These are phyloP conservation scores for Fusarium sp. DNA, from an alignment of 2,329 filamentous ascomycete species.

Conservation along the genomic window DNA sequence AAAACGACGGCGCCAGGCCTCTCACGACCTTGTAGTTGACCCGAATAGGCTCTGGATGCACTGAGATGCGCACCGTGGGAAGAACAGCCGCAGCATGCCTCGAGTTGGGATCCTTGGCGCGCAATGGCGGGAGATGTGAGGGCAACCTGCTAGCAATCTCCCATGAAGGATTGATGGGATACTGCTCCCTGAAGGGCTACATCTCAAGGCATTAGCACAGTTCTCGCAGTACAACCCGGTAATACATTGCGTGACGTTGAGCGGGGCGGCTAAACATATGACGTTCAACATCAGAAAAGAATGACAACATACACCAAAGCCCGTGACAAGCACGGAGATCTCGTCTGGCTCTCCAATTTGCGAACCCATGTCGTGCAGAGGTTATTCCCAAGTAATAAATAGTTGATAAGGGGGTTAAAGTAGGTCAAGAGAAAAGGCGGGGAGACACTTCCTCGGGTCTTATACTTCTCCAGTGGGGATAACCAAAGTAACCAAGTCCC, in stretches of 20 bases:
- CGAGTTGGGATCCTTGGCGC: conserved; percentile 55
- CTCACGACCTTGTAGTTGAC: conserved; percentile 78
- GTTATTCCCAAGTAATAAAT: not conserved
- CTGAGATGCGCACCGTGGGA: conserved; percentile 68
- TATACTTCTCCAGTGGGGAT: conserved; percentile 17
- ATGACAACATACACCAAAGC: conserved; percentile 65
- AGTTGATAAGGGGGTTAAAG: not conserved
- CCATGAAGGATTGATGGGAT: conserved; percentile 82
- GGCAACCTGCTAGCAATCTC: conserved; percentile 80
- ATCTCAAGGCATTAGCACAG: conserved; percentile 28
- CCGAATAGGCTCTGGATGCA: conserved; percentile 74
- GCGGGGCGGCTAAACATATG: conserved; percentile 18
- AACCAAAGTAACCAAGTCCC: conserved; percentile 2
- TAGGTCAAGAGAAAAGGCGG: not conserved
- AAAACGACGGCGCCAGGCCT: conserved; percentile 71
- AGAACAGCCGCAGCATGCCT: conserved; percentile 47
- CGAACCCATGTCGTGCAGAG: conserved; percentile 50
- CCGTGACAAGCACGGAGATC: conserved; percentile 69
- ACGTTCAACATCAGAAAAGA: conserved; percentile 1
- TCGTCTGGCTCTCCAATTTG: conserved; percentile 57
- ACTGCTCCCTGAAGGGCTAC: conserved; percentile 80
- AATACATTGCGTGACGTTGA: conserved; percentile 27
- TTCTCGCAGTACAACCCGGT: not conserved
- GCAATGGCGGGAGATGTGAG: conserved; percentile 66
- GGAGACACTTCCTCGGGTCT: not conserved